These are phyloP conservation scores for Crithidia fasciculata DNA, from an alignment of 208 protist species.

Conservation along the genomic window DNA sequence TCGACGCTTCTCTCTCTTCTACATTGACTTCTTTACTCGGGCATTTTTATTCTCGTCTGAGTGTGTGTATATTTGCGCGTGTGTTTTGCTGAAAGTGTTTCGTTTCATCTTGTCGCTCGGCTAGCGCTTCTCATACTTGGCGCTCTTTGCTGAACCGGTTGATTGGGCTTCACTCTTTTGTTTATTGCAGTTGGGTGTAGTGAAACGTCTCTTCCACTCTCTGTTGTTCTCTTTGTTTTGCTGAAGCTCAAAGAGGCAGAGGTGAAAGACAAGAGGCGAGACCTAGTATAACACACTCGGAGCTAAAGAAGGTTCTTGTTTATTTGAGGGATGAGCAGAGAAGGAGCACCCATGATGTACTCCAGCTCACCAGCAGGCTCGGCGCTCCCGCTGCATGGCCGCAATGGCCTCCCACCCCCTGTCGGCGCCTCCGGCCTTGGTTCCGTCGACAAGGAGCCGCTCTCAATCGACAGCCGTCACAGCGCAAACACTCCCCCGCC, in stretches of 20 bases:
- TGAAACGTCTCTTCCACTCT: not conserved
- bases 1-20: too few relatives aligned
- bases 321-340: not conserved
- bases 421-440: not conserved
- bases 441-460: not conserved
- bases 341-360: not conserved
- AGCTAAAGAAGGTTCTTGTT: too few relatives aligned
- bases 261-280: too few relatives aligned
- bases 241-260: too few relatives aligned
- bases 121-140: too few relatives aligned
- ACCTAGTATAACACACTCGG: too few relatives aligned
- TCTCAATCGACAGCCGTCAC: not conserved
- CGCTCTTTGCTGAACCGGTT: too few relatives aligned
- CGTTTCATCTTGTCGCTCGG: too few relatives aligned
- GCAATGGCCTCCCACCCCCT: not conserved
- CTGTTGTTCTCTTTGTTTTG: not conserved
- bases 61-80: too few relatives aligned
- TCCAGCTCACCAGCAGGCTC: not conserved
- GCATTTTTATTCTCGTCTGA: too few relatives aligned
- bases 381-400: slow-evolving; percentile 5
- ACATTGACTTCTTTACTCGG: too few relatives aligned
- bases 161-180: not conserved
- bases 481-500: not conserved
- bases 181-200: not conserved
- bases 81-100: too few relatives aligned